Percentiles rank a stretch among this genome's conserved stretches.
Conservation (phyloP, 1,284 basidiomycete species). For the Ceratobasidium sp. region DNA sequence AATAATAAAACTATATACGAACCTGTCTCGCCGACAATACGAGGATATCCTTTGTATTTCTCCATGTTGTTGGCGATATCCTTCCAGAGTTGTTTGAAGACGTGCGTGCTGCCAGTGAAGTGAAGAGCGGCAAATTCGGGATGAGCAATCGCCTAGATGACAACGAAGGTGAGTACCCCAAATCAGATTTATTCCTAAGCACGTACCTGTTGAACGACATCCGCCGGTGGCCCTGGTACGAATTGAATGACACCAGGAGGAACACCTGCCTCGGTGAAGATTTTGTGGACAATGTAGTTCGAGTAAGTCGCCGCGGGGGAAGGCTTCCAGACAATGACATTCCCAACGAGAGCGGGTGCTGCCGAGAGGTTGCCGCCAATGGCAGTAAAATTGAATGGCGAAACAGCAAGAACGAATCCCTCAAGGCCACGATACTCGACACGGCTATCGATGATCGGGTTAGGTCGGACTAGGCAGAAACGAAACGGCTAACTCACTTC, state of each 20-base stretch:
- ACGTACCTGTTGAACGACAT: constrained; percentile 77
- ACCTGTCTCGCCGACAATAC: constrained; percentile 94
- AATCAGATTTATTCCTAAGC: neutral
- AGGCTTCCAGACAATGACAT: constrained; percentile 97
- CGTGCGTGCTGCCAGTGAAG: constrained; percentile 95
- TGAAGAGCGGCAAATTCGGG: constrained; percentile 88
- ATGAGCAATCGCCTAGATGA: constrained; percentile 70
- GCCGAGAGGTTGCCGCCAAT: constrained; percentile 93
- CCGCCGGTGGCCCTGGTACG: constrained; percentile 85
- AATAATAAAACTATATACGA: constrained; percentile 33
- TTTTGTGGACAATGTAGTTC: constrained; percentile 92
- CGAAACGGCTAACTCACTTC: constrained; percentile 74
- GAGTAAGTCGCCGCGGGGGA: constrained; percentile 95
- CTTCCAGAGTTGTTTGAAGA: constrained; percentile 97
- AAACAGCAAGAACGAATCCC: constrained; percentile 96
- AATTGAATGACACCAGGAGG: constrained; percentile 98
- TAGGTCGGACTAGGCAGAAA: constrained; percentile 40
- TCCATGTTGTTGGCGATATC: constrained; percentile 91
- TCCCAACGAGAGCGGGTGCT: constrained; percentile 94
- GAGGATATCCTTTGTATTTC: constrained; percentile 87
- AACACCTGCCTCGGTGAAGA: constrained; percentile 93
- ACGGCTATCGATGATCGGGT: constrained; percentile 65
- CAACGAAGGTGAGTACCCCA: neutral
- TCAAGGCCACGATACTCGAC: constrained; percentile 96
- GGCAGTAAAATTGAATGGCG: constrained; percentile 98